phyloP scores from a whole-genome alignment of 2,329 filamentous ascomycete species.

The Penicillium sp. region DNA sequence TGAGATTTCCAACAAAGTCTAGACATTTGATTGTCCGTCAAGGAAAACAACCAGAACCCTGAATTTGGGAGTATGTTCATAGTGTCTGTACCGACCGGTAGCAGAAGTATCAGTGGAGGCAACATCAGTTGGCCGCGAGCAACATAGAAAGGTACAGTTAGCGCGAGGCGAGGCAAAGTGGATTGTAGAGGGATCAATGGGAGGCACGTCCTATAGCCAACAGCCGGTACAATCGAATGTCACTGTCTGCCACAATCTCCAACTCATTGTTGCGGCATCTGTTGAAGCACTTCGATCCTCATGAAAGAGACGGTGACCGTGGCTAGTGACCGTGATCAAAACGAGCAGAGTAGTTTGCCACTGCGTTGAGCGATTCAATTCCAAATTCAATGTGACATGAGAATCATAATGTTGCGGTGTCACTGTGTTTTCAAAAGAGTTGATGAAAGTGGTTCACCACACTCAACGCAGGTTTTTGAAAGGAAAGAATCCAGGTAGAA shows the following conservation, averaged over 20 bases:
- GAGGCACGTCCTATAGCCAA: neutral
- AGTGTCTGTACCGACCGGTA: neutral
- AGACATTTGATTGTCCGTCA: neutral
- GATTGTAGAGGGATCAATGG: neutral
- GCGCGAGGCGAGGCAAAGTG: neutral
- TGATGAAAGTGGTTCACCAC: too few relatives aligned
- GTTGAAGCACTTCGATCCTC: neutral
- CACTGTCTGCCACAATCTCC: too few relatives aligned
- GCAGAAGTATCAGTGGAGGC: neutral
- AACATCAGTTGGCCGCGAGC: neutral
- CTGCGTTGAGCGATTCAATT: too few relatives aligned
- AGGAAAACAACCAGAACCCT: neutral
- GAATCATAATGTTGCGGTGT: too few relatives aligned
- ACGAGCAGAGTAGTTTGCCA: too few relatives aligned
- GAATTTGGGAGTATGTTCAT: neutral
- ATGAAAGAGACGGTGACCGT: too few relatives aligned
- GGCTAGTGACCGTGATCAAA: too few relatives aligned
- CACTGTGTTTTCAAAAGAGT: too few relatives aligned
- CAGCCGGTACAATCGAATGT: neutral
- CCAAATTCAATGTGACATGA: too few relatives aligned
- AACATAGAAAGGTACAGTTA: neutral
- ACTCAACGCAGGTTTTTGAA: neutral
- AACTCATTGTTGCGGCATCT: conserved; percentile 1
- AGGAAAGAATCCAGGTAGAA: neutral
- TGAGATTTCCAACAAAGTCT: neutral